Evolutionary conservation across 208 protist species (phyloP).

Genomic region (Lotmaria passim): DNA sequence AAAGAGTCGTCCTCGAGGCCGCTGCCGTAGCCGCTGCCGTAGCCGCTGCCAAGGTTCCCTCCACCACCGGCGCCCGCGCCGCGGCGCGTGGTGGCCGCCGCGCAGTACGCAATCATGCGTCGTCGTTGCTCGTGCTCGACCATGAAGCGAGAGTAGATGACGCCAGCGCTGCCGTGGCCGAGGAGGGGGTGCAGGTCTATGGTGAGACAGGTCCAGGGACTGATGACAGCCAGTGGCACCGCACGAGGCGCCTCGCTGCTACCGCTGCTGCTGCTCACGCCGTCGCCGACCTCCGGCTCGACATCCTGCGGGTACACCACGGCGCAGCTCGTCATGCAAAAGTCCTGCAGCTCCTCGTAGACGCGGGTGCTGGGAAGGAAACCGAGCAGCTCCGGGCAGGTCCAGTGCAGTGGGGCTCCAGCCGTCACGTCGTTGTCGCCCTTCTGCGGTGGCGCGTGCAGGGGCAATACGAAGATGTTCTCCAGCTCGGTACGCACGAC

Average conservation of each 20-base stretch:
- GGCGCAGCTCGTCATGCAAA: slow-evolving; percentile 50
- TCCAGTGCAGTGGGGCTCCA: slow-evolving; percentile 31
- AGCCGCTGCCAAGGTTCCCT: background rate
- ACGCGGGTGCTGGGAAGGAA: slow-evolving; percentile 49
- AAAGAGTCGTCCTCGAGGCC: slow-evolving; percentile 27
- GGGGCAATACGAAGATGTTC: slow-evolving; percentile 8
- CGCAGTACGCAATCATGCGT: slow-evolving; percentile 34
- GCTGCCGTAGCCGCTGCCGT: slow-evolving; percentile 15
- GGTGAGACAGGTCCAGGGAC: slow-evolving; percentile 31
- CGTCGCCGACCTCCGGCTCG: slow-evolving; percentile 21
- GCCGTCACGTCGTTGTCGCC: slow-evolving; percentile 8
- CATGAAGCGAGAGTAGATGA: slow-evolving; percentile 45
- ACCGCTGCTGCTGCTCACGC: slow-evolving; percentile 5
- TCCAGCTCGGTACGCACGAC: slow-evolving; percentile 11
- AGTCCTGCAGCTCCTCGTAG: slow-evolving; percentile 55
- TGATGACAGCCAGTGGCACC: slow-evolving; percentile 22
- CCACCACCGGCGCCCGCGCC: slow-evolving; percentile 19
- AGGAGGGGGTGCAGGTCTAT: slow-evolving; percentile 35
- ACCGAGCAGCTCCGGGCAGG: slow-evolving; percentile 37
- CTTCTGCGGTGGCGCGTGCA: background rate
- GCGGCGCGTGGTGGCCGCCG: slow-evolving; percentile 19
- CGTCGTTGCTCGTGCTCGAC: slow-evolving; percentile 41
- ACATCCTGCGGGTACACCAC: slow-evolving; percentile 34
- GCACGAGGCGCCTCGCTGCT: background rate
- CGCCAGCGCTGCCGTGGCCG: slow-evolving; percentile 6